A percentile compares a stretch with the other conserved stretches of the same genome.
Conservation (phyloP, 1,284 basidiomycete genomes). For the Marasmius sp. region DNA sequence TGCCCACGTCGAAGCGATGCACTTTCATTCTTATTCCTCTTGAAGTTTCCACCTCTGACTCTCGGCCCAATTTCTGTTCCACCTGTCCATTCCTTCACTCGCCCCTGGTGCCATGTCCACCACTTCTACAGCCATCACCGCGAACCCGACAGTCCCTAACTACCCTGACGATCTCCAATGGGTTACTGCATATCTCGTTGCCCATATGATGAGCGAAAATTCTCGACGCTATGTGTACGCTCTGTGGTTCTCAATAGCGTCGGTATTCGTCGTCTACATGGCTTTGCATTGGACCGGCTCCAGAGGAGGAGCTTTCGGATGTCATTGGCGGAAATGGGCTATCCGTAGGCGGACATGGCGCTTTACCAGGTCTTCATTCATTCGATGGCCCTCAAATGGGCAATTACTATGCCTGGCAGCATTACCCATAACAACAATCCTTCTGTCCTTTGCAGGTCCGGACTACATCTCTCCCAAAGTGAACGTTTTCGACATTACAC, state of each 20-base stretch:
- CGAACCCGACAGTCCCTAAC: constrained; percentile 46
- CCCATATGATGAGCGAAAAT: constrained; percentile 49
- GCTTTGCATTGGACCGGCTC: constrained; percentile 41
- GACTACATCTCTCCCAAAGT: constrained; percentile 71
- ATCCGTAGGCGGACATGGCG: constrained; percentile 50
- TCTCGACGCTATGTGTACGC: constrained; percentile 58
- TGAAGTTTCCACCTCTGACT: background rate
- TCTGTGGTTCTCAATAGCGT: constrained; percentile 49
- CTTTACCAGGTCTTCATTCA: constrained; percentile 20
- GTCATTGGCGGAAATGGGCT: constrained; percentile 55
- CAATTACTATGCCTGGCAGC: constrained; percentile 49
- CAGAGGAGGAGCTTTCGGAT: constrained; percentile 43
- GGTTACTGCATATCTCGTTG: constrained; percentile 55
- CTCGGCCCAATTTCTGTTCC: background rate
- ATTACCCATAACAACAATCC: constrained; percentile 42
- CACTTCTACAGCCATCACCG: constrained; percentile 21
- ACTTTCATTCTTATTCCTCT: background rate
- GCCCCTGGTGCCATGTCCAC: constrained; percentile 8
- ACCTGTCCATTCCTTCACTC: background rate
- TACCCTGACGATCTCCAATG: constrained; percentile 48
- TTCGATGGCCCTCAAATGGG: constrained; percentile 61
- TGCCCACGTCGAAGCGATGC: background rate
- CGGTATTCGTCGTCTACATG: constrained; percentile 40
- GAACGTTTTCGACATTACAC: constrained; percentile 32
- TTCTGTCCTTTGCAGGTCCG: constrained; percentile 62